These are phyloP conservation scores for Hordeum marinum DNA, from an alignment of 176 grass and related monocot species.

Conservation along the genomic window DNA sequence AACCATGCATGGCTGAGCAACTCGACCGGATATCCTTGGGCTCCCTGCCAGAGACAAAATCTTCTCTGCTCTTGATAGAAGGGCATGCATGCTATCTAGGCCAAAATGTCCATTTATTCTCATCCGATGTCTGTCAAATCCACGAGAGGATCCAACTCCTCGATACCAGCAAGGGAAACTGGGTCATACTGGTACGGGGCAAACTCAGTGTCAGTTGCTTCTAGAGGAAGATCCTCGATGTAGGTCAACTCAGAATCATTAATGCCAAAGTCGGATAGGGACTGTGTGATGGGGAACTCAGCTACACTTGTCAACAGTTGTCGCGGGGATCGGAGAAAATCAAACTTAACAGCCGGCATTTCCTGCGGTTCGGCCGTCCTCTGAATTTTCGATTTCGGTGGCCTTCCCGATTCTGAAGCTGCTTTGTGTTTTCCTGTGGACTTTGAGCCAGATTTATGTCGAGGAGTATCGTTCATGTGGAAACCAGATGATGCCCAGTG, in stretches of 20 bases:
- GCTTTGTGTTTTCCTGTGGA: conserved; percentile 71
- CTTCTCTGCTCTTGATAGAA: conserved; percentile 18
- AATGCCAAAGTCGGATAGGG: conserved; percentile 47
- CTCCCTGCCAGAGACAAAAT: conserved; percentile 20
- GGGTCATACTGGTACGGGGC: conserved; percentile 47
- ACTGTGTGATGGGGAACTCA: conserved; percentile 34
- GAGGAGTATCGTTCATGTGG: conserved; percentile 32
- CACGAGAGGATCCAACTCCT: conserved; percentile 62
- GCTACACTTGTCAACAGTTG: conserved; percentile 13
- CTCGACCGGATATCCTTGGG: not conserved
- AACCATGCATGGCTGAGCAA: not conserved
- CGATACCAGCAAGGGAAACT: conserved; percentile 47
- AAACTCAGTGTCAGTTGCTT: conserved; percentile 10
- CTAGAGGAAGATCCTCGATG: conserved; percentile 21
- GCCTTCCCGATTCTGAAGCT: conserved; percentile 51
- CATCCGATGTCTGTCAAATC: conserved; percentile 89
- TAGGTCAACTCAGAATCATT: conserved; percentile 41
- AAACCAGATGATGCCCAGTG: conserved; percentile 81
- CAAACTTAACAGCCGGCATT: conserved; percentile 18
- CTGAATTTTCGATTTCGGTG: conserved; percentile 66
- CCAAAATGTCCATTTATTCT: conserved; percentile 12
- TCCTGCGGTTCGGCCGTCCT: conserved; percentile 54
- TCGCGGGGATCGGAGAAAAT: conserved; percentile 29
- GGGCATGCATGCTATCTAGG: not conserved
- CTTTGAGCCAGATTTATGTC: conserved; percentile 54